phyloP scores from a whole-genome alignment of 1,139 yeast genomes.

The Taphrina wiesneri region DNA sequence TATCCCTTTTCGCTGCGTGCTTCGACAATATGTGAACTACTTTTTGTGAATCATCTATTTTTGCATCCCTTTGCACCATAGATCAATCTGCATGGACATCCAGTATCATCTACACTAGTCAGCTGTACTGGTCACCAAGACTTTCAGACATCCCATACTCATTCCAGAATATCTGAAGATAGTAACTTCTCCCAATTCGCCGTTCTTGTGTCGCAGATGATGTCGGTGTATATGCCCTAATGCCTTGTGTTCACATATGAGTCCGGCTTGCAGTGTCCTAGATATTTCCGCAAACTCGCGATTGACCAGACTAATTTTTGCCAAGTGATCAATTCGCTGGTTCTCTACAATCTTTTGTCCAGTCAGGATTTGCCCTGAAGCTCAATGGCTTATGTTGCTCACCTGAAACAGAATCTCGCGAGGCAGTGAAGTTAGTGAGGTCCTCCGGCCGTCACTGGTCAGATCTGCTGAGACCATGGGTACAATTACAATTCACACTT shows the following conservation, averaged over 20 bases:
- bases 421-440: not conserved
- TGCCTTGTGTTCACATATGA: constrained; percentile 10
- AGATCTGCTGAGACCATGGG: not conserved
- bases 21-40: too few species aligned
- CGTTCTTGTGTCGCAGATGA: constrained; percentile 6
- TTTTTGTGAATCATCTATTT: not conserved
- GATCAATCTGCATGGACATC: constrained; percentile 16
- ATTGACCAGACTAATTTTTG: constrained; percentile 18
- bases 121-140: not conserved
- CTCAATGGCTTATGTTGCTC: not conserved
- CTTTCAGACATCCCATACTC: not conserved
- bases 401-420: constrained; percentile 13
- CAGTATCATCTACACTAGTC: not conserved
- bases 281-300: constrained; percentile 5
- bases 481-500: too few species aligned
- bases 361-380: not conserved
- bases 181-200: constrained; percentile 11
- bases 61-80: constrained; percentile 2
- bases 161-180: constrained; percentile 14
- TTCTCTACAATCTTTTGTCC: not conserved
- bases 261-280: constrained; percentile 1
- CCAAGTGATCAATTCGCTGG: constrained; percentile 3
- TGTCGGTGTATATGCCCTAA: constrained; percentile 16
- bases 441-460: not conserved
- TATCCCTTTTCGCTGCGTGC: too few species aligned